Evolutionary conservation across 371 early-diverging fungal genomes (phyloP), one percentile per base, ranked within the genome.

Genomic region (Umbelopsis sp.): DNA sequence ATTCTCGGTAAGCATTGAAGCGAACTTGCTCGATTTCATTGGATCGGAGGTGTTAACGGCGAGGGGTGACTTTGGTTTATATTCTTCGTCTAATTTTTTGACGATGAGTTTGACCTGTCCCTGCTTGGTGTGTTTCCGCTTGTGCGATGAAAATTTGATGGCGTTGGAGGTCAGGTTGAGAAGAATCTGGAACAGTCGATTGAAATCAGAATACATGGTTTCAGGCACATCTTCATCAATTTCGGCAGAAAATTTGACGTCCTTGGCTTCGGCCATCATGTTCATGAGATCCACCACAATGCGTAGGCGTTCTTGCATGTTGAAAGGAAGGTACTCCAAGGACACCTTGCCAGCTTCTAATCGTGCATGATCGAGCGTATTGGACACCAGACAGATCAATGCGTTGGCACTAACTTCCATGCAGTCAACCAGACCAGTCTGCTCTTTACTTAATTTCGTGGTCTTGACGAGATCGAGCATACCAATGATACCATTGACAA

Each of bases 111-210:
- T 65, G 3, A 65, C 66, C 16, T 48, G 18, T 12, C 66, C 66
- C 11, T 65, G 44, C 48, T 46, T 65, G 22, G 12, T 20, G 10
- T 29, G 37, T 38, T 65, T 65, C 10, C 44, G 45, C 32, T 51
- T 51, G 16, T 51, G 66, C 8, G 66, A 65, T 8, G 50, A 65
- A 44, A 78, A 78, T 52, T 78, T 78, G 63, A 78, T 72, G 0
- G 79, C 76, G 35, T 78, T 78, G 7, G 74, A 74, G 9, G 76
- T 72, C 44, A 78, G 44, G 51, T 78, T 78, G 72, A 78, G 74
- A 11, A 78, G 72, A 10, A 65, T 65, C 32, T 65, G 66, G 51
- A 65, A 65, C 22, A 65, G n/a, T 20, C 66, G 66, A n/a, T 65
- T 65, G 50, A 65, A 65, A 38, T 65, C 66, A 1, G 66, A 65